phyloP scores from a whole-genome alignment of 176 grass and related monocot genomes.

The Typha latifolia region DNA sequence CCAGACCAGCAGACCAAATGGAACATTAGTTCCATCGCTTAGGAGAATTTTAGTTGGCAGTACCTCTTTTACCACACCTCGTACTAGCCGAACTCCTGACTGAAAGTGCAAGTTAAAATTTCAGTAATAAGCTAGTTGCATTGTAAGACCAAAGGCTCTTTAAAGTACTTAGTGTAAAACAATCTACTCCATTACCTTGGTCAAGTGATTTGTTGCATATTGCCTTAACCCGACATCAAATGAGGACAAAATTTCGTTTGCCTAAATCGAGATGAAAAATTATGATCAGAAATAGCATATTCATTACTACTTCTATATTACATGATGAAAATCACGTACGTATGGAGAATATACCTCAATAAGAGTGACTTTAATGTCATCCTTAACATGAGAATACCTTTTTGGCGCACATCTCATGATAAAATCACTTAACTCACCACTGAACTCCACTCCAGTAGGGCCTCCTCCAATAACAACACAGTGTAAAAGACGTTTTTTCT shows the following conservation, averaged over 20 bases:
- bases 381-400: slow-evolving; percentile 75
- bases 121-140: neutral
- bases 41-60: slow-evolving; percentile 41
- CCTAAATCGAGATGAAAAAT: slow-evolving; percentile 16
- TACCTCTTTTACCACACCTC: slow-evolving; percentile 74
- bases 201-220: slow-evolving; percentile 78
- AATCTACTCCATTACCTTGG: slow-evolving; percentile 34
- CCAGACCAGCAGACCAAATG: slow-evolving; percentile 80
- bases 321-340: neutral
- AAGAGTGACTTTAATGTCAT: slow-evolving; percentile 82
- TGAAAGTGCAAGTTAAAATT: slow-evolving; percentile 17
- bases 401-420: slow-evolving; percentile 74
- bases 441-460: slow-evolving; percentile 92
- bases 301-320: neutral
- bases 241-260: slow-evolving; percentile 83
- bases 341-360: slow-evolving; percentile 49
- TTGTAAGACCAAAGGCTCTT: neutral
- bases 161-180: neutral
- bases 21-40: slow-evolving; percentile 56
- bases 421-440: slow-evolving; percentile 92
- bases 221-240: slow-evolving; percentile 65
- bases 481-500: slow-evolving; percentile 67
- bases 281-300: neutral
- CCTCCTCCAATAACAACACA: slow-evolving; percentile 87
- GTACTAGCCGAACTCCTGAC: slow-evolving; percentile 71